These are phyloP conservation scores for Daldinia vernicosa DNA, from an alignment of 495 filamentous ascomycete genomes.

Conservation along the genomic window DNA sequence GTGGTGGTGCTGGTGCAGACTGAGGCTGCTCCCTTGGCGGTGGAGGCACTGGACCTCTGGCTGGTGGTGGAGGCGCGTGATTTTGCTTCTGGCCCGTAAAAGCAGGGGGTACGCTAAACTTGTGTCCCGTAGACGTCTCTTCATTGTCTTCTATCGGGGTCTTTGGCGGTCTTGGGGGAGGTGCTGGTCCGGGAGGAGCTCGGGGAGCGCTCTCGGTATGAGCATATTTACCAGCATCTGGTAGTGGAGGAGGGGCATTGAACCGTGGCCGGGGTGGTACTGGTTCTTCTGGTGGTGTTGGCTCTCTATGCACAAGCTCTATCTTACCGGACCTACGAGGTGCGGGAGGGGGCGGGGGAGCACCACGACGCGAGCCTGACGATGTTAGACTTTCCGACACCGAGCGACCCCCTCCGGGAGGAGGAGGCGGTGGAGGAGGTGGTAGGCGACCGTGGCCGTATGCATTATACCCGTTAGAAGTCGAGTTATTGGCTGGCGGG, in stretches of 20 bases:
- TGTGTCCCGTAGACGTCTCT: conserved; percentile 55
- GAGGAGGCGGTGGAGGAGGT: conserved; percentile 66
- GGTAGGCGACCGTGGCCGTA: conserved; percentile 57
- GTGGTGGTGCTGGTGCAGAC: conserved; percentile 48
- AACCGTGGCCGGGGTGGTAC: conserved; percentile 69
- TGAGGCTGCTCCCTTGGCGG: conserved; percentile 66
- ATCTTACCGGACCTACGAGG: conserved; percentile 66
- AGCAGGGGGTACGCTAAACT: conserved; percentile 82
- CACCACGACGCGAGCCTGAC: conserved; percentile 40
- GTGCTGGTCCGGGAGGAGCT: conserved; percentile 75
- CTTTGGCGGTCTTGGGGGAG: conserved; percentile 88
- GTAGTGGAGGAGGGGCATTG: conserved; percentile 82
- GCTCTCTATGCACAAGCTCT: conserved; percentile 56
- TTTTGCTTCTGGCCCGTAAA: conserved; percentile 71
- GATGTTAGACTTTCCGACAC: conserved; percentile 53
- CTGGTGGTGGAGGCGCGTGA: conserved; percentile 77
- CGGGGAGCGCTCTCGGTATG: conserved; percentile 66
- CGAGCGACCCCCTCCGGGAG: conserved; percentile 72
- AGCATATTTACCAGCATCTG: conserved; percentile 85
- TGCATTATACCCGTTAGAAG: conserved; percentile 18
- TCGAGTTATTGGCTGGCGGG: conserved; percentile 46
- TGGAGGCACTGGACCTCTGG: conserved; percentile 70
- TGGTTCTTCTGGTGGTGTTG: conserved; percentile 66
- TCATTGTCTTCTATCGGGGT: conserved; percentile 75
- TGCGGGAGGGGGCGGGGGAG: conserved; percentile 83